These are phyloP conservation scores for Aspergillus pseudonomiae DNA, from an alignment of 2,329 filamentous ascomycete genomes.

Conservation along the genomic window DNA sequence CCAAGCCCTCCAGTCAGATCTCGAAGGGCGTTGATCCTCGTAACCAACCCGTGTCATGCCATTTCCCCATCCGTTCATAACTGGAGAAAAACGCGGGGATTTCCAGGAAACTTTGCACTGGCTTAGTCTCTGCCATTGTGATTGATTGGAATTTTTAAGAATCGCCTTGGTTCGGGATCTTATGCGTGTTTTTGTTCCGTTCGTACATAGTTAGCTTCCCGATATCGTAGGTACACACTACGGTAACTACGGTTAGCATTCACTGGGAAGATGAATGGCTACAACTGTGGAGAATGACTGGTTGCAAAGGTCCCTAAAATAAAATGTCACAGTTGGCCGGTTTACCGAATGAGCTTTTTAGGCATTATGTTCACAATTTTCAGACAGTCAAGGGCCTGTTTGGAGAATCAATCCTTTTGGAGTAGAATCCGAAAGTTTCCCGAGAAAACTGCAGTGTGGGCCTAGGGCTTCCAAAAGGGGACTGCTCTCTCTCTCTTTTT, in stretches of 20 bases:
- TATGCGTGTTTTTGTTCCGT: background rate
- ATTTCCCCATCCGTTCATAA: slow-evolving; percentile 14
- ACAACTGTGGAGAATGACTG: background rate
- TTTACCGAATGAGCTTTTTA: background rate
- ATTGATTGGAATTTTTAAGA: slow-evolving; percentile 4
- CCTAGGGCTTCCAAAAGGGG: background rate
- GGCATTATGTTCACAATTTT: background rate
- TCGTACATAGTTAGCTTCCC: background rate
- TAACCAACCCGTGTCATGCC: background rate
- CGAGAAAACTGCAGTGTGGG: slow-evolving; percentile 14
- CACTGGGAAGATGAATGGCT: background rate
- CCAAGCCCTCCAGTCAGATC: background rate
- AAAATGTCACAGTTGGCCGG: background rate
- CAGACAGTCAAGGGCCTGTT: background rate
- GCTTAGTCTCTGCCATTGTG: background rate
- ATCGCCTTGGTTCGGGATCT: background rate
- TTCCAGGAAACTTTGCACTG: background rate
- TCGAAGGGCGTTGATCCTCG: background rate
- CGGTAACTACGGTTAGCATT: background rate
- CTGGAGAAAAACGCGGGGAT: slow-evolving; percentile 12
- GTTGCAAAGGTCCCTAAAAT: background rate
- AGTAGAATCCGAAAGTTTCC: slow-evolving; percentile 10
- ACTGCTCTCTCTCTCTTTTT: background rate
- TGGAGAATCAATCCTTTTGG: background rate
- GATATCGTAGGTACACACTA: background rate